Percentiles rank a stretch among this genome's conserved stretches.
These are phyloP conservation scores for Suhomyces canberraensis DNA, from an alignment of 805 yeast species.

Conservation along the genomic window DNA sequence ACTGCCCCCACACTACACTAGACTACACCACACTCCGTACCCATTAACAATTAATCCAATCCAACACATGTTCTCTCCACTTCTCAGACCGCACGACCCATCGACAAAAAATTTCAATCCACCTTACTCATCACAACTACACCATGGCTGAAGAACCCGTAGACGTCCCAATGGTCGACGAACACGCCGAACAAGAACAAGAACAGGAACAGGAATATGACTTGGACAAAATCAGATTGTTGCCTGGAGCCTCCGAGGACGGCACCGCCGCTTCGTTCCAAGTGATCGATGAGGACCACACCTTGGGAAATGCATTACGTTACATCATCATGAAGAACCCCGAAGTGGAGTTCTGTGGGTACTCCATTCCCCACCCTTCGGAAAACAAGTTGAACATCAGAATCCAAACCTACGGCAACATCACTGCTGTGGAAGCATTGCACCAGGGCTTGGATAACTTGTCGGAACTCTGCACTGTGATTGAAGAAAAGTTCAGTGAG, in stretches of 20 bases:
- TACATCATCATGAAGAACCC: slow-evolving; percentile 97
- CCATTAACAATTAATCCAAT: too few relatives aligned
- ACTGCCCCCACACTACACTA: too few relatives aligned
- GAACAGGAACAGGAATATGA: slow-evolving; percentile 49
- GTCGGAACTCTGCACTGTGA: slow-evolving; percentile 73
- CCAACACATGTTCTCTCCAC: too few relatives aligned
- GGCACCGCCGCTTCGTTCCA: slow-evolving; percentile 95
- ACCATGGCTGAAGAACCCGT: slow-evolving; percentile 21
- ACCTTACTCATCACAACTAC: neutral
- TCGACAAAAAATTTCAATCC: slow-evolving; percentile 7
- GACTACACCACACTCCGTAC: too few relatives aligned
- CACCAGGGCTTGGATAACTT: slow-evolving; percentile 88
- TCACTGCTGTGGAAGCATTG: slow-evolving; percentile 88
- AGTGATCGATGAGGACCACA: slow-evolving; percentile 91
- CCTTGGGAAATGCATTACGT: slow-evolving; percentile 90
- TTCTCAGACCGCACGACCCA: too few relatives aligned
- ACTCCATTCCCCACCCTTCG: slow-evolving; percentile 97
- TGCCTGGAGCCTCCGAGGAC: slow-evolving; percentile 89
- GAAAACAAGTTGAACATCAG: slow-evolving; percentile 86
- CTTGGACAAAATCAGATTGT: slow-evolving; percentile 56
- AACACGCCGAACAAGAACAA: slow-evolving; percentile 15
- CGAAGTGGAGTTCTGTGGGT: slow-evolving; percentile 97
- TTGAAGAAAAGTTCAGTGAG: slow-evolving; percentile 75
- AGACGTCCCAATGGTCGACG: slow-evolving; percentile 19
- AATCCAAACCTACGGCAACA: slow-evolving; percentile 85